Base-by-base conservation (phyloP, 2,329 filamentous ascomycete species). In the Stagonosporopsis rhizophila region DNA sequence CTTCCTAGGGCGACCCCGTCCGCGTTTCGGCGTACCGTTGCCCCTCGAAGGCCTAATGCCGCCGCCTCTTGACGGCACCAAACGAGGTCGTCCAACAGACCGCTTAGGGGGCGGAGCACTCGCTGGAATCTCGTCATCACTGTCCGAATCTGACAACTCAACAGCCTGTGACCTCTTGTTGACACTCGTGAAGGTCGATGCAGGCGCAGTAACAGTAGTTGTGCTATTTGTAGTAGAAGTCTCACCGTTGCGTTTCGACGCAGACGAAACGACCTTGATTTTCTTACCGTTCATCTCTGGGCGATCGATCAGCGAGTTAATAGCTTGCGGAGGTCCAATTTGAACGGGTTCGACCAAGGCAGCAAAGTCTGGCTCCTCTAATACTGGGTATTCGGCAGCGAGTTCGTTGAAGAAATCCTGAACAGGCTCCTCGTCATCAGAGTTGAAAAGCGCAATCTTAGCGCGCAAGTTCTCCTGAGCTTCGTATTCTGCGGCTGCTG, bases 401-500 rank as follows among this genome's bases (percentile, higher is more conserved):
- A 72, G 54, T 25, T 62, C 55, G 15, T 65, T 65, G 19, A 74
- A 67, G 56, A 74, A 72, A 8, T 55, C 66, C 22, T 72, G 67
- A 4, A 72, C 50, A 7, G 65, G 56, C 32, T 66, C 55, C 6
- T 67, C 54, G 4, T 71, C 69, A 4, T 70, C 65, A n/a, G 71
- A 68, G 20, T 68, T 72, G 30, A 69, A 69, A 4, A 74, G 60
- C 3, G 64, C 69, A 60, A 75, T 65, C 52, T 76, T 76, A 3
- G 72, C 70, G 8, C 66, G 66, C 17, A 73, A 52, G 44, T 76
- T 77, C 39, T 75, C 71, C 51, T 74, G 66, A 1, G 62, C 71
- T 59, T 74, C 69, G n/a, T 55, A 51, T 19, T 66, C 68, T n/a
- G 67, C 69, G 17, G 64, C 64, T 20, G 47, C 60, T 17, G 60